Base-by-base conservation (phyloP, 2,329 filamentous ascomycete species). In the Monilinia vaccinii-corymbosi region DNA sequence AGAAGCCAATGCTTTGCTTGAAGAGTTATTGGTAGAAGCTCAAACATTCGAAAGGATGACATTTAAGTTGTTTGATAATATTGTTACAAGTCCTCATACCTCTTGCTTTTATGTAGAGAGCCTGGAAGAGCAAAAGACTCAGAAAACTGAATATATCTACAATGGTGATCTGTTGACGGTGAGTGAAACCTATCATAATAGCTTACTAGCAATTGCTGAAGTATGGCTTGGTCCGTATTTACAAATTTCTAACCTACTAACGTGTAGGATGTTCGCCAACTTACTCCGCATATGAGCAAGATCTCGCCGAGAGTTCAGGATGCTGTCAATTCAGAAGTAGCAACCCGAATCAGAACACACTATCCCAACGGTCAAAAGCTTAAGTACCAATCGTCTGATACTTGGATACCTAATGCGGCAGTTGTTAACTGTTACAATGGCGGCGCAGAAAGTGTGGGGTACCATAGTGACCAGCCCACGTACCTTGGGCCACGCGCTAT, bases 391-490 rank as follows among this genome's bases (percentile, higher is more conserved):
- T 88, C 86, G 0, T 81, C 89, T 0, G 73, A 81, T 0, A 74
- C 79, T 0, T 97, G 93, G 92, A 77, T 77, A 10, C 89, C 93
- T 11, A 97, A 97, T 70, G 90, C 91, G 0, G 91, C 92, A 0
- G 93, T 97, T 69, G 92, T 96, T 18, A 99, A 99, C 72, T 96
- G 91, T 76, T 99, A 99, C 72, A 79, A 86, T 67, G 92, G 92
- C 0, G 86, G 84, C 0, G 79, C 84, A 13, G 84, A 97, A 75
- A 90, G 80, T 62, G 92, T 97, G 0, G 94, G 94, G 36, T 97
- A 90, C 74, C 94, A 99, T 73, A 86, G 88, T 40, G 94, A 99
- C 71, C 89, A 96, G 68, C 79, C 97, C 18, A 97, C 93, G 0
- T 97, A 97, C 70, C 81, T 97, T 0, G 94, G 94, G 0, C 94